Conservation (phyloP, 1,284 basidiomycete species). For the Ceratobasidium sp. region DNA sequence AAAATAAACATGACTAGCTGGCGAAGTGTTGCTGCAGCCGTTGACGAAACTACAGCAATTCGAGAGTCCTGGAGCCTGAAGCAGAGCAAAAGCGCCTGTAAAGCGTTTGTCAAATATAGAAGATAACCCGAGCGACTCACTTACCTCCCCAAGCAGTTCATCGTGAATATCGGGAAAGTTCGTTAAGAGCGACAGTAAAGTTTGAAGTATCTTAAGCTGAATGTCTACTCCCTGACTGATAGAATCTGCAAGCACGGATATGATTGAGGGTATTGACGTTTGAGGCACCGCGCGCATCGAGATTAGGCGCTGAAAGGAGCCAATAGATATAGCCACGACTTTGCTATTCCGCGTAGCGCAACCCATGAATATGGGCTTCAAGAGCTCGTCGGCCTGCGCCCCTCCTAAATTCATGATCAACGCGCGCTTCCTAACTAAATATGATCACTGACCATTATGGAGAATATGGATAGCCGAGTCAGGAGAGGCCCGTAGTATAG, state of each 20-base stretch:
- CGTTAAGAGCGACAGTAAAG: conserved; percentile 86
- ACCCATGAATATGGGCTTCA: conserved; percentile 92
- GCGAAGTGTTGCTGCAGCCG: conserved; percentile 94
- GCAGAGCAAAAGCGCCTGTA: conserved; percentile 85
- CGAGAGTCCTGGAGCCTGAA: conserved; percentile 95
- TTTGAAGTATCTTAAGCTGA: conserved; percentile 91
- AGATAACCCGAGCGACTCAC: conserved; percentile 50
- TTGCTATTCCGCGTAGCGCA: conserved; percentile 94
- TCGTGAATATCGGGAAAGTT: conserved; percentile 86
- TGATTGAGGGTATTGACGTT: conserved; percentile 78
- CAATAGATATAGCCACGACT: conserved; percentile 90
- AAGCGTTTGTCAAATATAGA: neutral
- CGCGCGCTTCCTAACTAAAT: neutral
- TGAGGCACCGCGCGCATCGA: conserved; percentile 86
- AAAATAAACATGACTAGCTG: conserved; percentile 98
- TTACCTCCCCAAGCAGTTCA: conserved; percentile 78
- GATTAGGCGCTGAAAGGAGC: conserved; percentile 91
- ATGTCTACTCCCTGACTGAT: conserved; percentile 94
- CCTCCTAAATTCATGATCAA: conserved; percentile 64
- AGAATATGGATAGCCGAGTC: conserved; percentile 71
- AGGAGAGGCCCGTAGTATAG: conserved; percentile 78
- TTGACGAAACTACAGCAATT: conserved; percentile 95
- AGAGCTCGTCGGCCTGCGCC: conserved; percentile 80
- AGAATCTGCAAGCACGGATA: conserved; percentile 85
- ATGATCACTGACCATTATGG: conserved; percentile 64